Conservation (phyloP, 148 eudicot species). For the Chenopodium suecicum region DNA sequence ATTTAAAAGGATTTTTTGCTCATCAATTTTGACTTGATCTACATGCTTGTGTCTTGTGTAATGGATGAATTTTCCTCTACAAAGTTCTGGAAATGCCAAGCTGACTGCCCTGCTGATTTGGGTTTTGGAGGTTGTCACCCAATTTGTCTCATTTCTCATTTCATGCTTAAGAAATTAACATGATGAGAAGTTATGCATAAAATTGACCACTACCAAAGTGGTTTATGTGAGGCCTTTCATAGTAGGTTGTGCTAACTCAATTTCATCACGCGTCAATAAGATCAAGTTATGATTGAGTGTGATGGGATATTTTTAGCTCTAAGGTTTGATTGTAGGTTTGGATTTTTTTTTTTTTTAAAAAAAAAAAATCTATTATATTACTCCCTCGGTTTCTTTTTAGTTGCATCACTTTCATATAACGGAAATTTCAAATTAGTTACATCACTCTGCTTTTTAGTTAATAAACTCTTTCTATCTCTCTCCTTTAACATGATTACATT, state of each 20-base stretch:
- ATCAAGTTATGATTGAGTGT: not conserved
- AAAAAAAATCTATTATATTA: too few species aligned
- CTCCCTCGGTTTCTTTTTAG: too few species aligned
- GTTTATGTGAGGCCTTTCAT: not conserved
- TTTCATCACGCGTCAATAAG: not conserved
- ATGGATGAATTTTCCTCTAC: slow-evolving; percentile 2
- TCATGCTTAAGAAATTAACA: not conserved
- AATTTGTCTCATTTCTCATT: not conserved
- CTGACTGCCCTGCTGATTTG: not conserved
- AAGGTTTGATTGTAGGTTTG: too few species aligned
- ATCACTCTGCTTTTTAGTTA: too few species aligned
- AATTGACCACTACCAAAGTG: not conserved
- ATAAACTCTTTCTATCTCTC: too few species aligned
- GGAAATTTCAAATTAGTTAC: too few species aligned
- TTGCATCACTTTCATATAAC: too few species aligned
- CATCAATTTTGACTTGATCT: slow-evolving; percentile 20
- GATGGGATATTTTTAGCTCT: not conserved
- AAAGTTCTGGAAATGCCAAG: not conserved
- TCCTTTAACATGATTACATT: too few species aligned
- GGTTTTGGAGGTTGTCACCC: not conserved
- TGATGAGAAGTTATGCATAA: not conserved
- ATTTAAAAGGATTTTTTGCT: slow-evolving; percentile 8
- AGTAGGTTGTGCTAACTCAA: not conserved
- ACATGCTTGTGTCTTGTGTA: not conserved
- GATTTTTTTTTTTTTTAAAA: too few species aligned